phyloP scores from a whole-genome alignment of 495 filamentous ascomycete genomes.

The Chlorociboria aeruginascens region DNA sequence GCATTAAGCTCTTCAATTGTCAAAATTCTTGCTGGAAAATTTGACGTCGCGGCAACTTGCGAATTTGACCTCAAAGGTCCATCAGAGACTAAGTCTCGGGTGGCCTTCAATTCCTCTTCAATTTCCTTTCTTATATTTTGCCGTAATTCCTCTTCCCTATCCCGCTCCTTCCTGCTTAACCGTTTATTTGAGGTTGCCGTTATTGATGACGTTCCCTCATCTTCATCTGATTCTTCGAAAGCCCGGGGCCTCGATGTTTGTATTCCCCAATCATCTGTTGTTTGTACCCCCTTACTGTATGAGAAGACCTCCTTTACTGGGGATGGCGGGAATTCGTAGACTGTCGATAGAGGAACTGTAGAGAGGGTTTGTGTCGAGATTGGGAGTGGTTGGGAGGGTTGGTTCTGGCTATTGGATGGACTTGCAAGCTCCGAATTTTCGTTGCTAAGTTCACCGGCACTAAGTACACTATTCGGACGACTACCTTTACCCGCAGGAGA shows the following conservation, averaged over 20 bases:
- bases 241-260: slow-evolving; percentile 25
- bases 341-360: slow-evolving; percentile 52
- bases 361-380: slow-evolving; percentile 57
- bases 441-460: slow-evolving; percentile 59
- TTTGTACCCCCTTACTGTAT: slow-evolving; percentile 94
- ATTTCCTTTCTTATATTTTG: slow-evolving; percentile 79
- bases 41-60: slow-evolving; percentile 25
- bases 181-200: slow-evolving; percentile 44
- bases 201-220: slow-evolving; percentile 26
- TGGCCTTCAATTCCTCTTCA: slow-evolving; percentile 74
- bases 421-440: slow-evolving; percentile 47
- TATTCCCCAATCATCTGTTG: slow-evolving; percentile 54
- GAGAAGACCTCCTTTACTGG: slow-evolving; percentile 71
- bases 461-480: slow-evolving; percentile 74
- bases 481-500: slow-evolving; percentile 58
- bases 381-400: slow-evolving; percentile 19
- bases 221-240: slow-evolving; percentile 42
- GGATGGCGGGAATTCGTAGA: slow-evolving; percentile 64
- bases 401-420: slow-evolving; percentile 25
- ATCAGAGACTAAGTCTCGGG: slow-evolving; percentile 44
- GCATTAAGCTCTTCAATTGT: slow-evolving; percentile 81
- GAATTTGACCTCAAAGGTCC: slow-evolving; percentile 32
- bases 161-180: slow-evolving; percentile 60
- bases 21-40: slow-evolving; percentile 72
- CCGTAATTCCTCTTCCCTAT: slow-evolving; percentile 79